Base-by-base conservation (phyloP, 2,329 filamentous ascomycete species). In the Plectosphaerella sp. region DNA sequence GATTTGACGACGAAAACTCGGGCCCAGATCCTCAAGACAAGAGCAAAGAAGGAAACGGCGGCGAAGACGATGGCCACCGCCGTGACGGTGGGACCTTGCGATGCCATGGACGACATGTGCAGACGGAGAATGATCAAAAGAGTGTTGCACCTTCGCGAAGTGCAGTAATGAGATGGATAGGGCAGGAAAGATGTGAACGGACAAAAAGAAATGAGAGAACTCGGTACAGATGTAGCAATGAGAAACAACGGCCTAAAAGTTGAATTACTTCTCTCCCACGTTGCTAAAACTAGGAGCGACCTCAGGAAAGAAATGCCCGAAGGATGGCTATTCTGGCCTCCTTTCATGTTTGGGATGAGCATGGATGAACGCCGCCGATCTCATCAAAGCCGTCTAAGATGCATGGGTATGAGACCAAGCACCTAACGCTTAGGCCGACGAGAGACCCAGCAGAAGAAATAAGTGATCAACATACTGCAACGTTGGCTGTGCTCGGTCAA, bases 21-120 rank as follows among this genome's bases (percentile, higher is more conserved):
- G 20, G 72, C 65, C 57, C 69, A 73, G 9, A 74, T 54, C 18
- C 72, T 62, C 28, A 73, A 58, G 28, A 50, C 48, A 24, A 75
- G 58, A 15, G 71, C 66, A 20, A 73, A 45, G 22, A 67, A 62
- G 8, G 70, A 70, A 8, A 73, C 52, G 12, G 66, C 54, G 8
- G 68, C 67, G 56, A 73, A 74, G 14, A 64, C 59, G 47, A 73
- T 60, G 25, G 63, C 59, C 43, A 73, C 60, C 18, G 64, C 65
- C 20, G 59, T 54, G 33, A 72, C 66, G 9, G 62, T 59, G 14
- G 65, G 66, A 10, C 66, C 67, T 42, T 67, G 65, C 12, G 66
- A 62, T n/a, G 66, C 63, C 12, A 53, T 10, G 3, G 22, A 24
- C 10, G 43, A 14, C 22, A 46, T 46, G 15, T 14, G 33, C 14